Percentiles rank a stretch among this genome's conserved stretches.
Conservation (phyloP, 1,284 basidiomycete species). For the Phaffia rhodozyma region DNA sequence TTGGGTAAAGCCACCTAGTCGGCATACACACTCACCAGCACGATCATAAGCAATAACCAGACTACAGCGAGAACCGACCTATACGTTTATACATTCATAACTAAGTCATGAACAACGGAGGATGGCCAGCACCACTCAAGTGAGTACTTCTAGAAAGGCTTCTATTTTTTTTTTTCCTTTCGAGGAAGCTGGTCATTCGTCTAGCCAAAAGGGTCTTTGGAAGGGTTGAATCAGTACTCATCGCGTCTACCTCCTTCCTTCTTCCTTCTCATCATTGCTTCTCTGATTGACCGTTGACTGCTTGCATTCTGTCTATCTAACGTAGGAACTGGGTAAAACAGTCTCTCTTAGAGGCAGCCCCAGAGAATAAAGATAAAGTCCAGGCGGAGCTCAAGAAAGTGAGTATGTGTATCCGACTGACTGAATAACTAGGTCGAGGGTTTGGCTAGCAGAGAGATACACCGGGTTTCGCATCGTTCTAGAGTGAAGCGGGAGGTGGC, state of each 20-base stretch:
- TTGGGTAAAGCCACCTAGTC: no score
- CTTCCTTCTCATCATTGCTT: not conserved
- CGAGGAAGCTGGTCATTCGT: not conserved
- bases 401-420: slow-evolving; percentile 9
- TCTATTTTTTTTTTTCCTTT: not conserved
- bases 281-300: no score
- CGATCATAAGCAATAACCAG: no score
- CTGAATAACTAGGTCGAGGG: not conserved
- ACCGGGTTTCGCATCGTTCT: not conserved
- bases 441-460: not conserved
- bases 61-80: no score
- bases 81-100: no score
- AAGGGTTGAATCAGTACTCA: not conserved
- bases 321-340: slow-evolving; percentile 33
- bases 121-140: slow-evolving; percentile 16
- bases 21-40: no score
- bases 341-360: slow-evolving; percentile 30
- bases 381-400: slow-evolving; percentile 35
- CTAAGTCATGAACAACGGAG: slow-evolving; percentile 14
- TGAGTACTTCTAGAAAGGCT: not conserved
- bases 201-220: not conserved
- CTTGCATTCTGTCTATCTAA: not conserved
- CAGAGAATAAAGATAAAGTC: slow-evolving; percentile 33
- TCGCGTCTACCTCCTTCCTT: not conserved
- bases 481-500: not conserved